Percentiles rank a stretch among this genome's conserved stretches.
Conservation (phyloP, 1,284 basidiomycete genomes). For the Cryptococcus sp. region DNA sequence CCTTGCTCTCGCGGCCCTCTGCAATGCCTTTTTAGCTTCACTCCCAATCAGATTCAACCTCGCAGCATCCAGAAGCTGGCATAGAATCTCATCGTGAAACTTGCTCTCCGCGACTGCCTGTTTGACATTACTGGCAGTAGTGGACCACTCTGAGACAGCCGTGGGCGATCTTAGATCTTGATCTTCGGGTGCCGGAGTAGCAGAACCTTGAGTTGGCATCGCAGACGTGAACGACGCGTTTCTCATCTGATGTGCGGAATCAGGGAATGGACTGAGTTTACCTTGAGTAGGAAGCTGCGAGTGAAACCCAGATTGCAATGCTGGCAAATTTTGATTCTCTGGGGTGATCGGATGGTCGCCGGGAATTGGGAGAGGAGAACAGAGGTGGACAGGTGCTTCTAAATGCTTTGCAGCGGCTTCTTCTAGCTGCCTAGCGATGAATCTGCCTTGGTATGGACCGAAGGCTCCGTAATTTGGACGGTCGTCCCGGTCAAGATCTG, state of each 20-base stretch:
- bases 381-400: too few relatives aligned
- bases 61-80: conserved; percentile 43
- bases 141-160: conserved; percentile 8
- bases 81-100: conserved; percentile 46
- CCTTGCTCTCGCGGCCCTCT: conserved; percentile 39
- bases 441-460: neutral
- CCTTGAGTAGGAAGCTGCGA: too few relatives aligned
- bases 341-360: neutral
- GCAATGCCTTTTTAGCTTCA: conserved; percentile 42
- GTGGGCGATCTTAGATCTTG: neutral
- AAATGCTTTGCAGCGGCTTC: too few relatives aligned
- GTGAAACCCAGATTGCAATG: neutral
- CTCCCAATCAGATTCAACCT: conserved; percentile 40
- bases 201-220: neutral
- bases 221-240: neutral
- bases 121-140: conserved; percentile 35
- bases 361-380: neutral
- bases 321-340: neutral
- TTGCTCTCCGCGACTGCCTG: conserved; percentile 32
- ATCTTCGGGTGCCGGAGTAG: neutral
- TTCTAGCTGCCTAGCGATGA: too few relatives aligned
- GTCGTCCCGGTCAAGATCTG: too few relatives aligned
- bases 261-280: neutral
- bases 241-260: neutral
- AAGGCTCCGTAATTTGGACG: neutral